Base-by-base conservation (phyloP, 139 green algal genomes). In the Diplosphaera chodatii region DNA sequence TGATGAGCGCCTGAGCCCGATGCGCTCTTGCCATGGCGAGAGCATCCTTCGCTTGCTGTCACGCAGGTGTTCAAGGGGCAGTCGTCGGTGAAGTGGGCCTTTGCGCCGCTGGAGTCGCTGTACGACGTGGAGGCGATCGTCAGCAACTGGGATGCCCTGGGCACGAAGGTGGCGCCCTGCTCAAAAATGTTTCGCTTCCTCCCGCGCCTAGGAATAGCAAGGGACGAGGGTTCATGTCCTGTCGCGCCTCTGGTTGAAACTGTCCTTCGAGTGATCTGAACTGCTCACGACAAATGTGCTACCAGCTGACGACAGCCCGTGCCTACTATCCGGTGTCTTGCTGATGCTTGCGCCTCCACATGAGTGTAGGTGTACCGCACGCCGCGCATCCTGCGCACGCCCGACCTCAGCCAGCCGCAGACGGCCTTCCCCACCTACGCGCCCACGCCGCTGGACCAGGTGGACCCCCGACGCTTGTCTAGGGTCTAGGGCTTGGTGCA, bases 321-420 rank as follows among this genome's bases (percentile, higher is more conserved):
- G 10, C 37, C 13, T 8, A 13, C 8, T 48, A 48, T 8, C 37
- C 37, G 13, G 13, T 48, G 37, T 48, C 10, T 8, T 48, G 37
- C 8, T 48, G 10, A 48, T 13, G 10, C 13, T 13, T 48, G 37
- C 13, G 10, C 8, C 37, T 48, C 10, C 37, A 59, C 13, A 25
- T 18, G 3, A 27, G 8, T 59, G 48, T 18, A 59, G 48, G 18
- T 59, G 25, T 18, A 59, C 48, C 48, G 48, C 48, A 59, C 48
- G 10, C 48, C 48, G 48, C 48, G 48, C 48, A 59, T 59, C 4
- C 18, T 59, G 48, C 48, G 48, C 21, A 79, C 79, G 25, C 76
- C 76, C 0, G 76, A 81, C 63, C 76, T 81, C 55, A 81, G 70
- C 1, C 71, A 79, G 71, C 76, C 76, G 4, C 70, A 74, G 8